A percentile compares a stretch with the other conserved stretches of the same genome.
These are phyloP conservation scores for Xylariaceae sp. DNA, from an alignment of 2,329 filamentous ascomycete genomes.

Conservation along the genomic window DNA sequence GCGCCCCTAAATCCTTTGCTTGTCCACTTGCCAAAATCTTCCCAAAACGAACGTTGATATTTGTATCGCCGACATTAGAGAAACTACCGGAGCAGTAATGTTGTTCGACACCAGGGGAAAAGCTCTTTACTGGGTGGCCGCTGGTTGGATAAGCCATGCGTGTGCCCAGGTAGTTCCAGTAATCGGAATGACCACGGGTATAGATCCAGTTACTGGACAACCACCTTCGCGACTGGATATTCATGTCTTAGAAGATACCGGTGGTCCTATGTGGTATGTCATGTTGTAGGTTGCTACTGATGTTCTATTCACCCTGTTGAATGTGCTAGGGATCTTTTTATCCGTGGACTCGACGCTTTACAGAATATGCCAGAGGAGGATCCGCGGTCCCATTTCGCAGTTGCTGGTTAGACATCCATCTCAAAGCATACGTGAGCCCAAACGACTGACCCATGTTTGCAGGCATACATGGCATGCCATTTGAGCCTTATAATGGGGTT, in stretches of 20 bases:
- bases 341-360: slow-evolving; percentile 44
- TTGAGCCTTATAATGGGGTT: slow-evolving; percentile 41
- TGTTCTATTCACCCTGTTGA: slow-evolving; percentile 5
- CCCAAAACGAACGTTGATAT: too few species aligned
- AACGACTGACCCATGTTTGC: background rate
- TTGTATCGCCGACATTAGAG: too few species aligned
- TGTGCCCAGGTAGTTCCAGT: slow-evolving; percentile 16
- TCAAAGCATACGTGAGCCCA: background rate
- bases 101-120: background rate
- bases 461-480: slow-evolving; percentile 37
- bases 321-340: slow-evolving; percentile 45
- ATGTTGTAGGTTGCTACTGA: background rate
- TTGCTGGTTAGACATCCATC: slow-evolving; percentile 39
- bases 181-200: slow-evolving; percentile 26
- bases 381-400: slow-evolving; percentile 48
- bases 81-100: background rate
- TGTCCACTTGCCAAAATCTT: too few species aligned
- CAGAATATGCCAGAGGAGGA: slow-evolving; percentile 41
- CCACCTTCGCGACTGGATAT: slow-evolving; percentile 48
- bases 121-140: slow-evolving; percentile 8
- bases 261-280: slow-evolving; percentile 27
- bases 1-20: too few species aligned
- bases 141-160: background rate
- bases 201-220: slow-evolving; percentile 33
- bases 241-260: slow-evolving; percentile 39